Percentiles rank a stretch among this genome's conserved stretches.
phyloP scores from a whole-genome alignment of 2,329 filamentous ascomycete genomes.

The Scytalidium lignicola region DNA sequence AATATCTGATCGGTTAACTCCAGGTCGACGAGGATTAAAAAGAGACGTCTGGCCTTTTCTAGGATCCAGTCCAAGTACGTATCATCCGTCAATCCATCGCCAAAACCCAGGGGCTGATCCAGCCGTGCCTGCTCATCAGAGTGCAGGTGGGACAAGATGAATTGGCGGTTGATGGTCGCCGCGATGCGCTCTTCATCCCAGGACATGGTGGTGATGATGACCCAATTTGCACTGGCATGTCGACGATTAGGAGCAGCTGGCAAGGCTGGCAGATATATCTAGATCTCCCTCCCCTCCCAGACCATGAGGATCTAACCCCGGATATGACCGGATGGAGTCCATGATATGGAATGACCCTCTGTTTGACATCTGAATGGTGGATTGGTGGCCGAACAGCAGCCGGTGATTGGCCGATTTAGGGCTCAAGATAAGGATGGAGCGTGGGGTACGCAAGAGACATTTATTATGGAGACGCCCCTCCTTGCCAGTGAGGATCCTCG shows the following conservation, averaged over 20 bases:
- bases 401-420: too few relatives aligned
- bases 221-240: slow-evolving; percentile 22
- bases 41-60: slow-evolving; percentile 62
- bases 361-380: too few relatives aligned
- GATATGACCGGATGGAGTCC: too few relatives aligned
- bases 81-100: slow-evolving; percentile 60
- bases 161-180: slow-evolving; percentile 62
- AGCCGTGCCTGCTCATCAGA: slow-evolving; percentile 59
- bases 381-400: too few relatives aligned
- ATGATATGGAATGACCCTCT: too few relatives aligned
- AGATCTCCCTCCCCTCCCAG: too few relatives aligned
- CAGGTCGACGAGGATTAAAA: slow-evolving; percentile 65
- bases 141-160: slow-evolving; percentile 59
- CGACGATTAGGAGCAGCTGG: too few relatives aligned
- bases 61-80: slow-evolving; percentile 78
- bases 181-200: slow-evolving; percentile 69
- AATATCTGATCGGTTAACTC: slow-evolving; percentile 71
- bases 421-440: too few relatives aligned
- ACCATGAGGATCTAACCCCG: too few relatives aligned
- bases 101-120: slow-evolving; percentile 59
- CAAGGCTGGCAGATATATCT: slow-evolving; percentile 15
- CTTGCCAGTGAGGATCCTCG: too few relatives aligned
- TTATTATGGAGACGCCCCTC: too few relatives aligned
- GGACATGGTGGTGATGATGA: slow-evolving; percentile 45
- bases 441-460: too few relatives aligned